Conservation (phyloP, 2,329 filamentous ascomycete genomes). For the Apiospora aurea region DNA sequence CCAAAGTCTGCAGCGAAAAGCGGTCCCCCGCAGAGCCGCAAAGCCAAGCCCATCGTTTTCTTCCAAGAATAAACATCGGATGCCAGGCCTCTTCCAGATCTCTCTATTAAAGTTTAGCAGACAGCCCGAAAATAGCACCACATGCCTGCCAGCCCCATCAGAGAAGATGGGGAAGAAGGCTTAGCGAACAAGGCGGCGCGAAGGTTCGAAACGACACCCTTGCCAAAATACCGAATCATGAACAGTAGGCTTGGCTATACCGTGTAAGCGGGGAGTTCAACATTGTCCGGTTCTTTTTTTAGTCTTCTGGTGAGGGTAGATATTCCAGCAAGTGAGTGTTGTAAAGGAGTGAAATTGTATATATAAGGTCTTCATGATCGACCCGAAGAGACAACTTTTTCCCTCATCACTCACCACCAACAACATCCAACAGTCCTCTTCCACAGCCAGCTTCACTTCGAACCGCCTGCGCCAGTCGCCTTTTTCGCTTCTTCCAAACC, state of each 20-base stretch:
- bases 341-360: neutral
- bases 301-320: neutral
- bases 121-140: slow-evolving; percentile 11
- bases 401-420: slow-evolving; percentile 19
- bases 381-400: slow-evolving; percentile 14
- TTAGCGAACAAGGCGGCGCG: neutral
- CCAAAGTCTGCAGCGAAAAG: neutral
- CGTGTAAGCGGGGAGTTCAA: neutral
- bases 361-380: slow-evolving; percentile 8
- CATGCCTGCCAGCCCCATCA: neutral
- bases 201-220: slow-evolving; percentile 1
- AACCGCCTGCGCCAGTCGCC: slow-evolving; percentile 11
- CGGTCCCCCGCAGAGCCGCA: slow-evolving; percentile 13
- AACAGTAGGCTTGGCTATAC: neutral
- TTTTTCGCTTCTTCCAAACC: neutral
- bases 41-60: neutral
- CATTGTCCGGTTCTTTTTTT: neutral
- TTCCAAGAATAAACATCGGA: slow-evolving; percentile 1
- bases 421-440: slow-evolving; percentile 14
- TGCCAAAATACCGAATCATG: neutral
- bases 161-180: neutral
- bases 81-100: neutral
- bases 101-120: neutral
- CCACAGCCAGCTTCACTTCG: slow-evolving; percentile 5
- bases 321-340: neutral